phyloP scores from a whole-genome alignment of 208 protist species.

The Leishmania braziliensis region DNA sequence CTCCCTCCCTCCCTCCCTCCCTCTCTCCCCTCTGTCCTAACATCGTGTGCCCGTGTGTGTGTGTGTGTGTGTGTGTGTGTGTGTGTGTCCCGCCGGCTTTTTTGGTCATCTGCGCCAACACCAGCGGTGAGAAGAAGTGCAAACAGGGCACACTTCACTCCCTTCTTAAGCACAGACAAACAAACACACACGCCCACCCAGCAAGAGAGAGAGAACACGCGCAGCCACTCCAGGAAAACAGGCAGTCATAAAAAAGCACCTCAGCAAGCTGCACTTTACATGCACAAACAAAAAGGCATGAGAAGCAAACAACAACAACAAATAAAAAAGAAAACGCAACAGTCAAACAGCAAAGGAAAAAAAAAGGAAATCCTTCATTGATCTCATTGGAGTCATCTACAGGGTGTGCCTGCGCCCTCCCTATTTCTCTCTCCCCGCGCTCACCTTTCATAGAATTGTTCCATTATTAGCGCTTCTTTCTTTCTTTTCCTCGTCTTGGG shows the following conservation, averaged over 20 bases:
- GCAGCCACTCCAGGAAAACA: too few species aligned
- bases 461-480: background rate
- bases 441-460: background rate
- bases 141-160: background rate
- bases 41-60: background rate
- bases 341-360: background rate
- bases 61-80: conserved; percentile 5
- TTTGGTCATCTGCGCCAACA: background rate
- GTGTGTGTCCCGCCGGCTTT: background rate
- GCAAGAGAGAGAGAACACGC: background rate
- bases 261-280: background rate
- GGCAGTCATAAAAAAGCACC: too few species aligned
- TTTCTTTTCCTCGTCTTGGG: background rate
- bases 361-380: background rate
- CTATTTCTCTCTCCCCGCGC: background rate
- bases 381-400: background rate
- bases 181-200: background rate
- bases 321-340: background rate
- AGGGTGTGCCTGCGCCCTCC: background rate
- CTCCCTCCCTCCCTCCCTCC: background rate
- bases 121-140: background rate
- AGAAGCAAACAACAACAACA: background rate
- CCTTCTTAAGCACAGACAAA: background rate
- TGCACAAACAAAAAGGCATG: background rate
- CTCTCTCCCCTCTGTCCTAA: background rate